Evolutionary conservation across 2,329 filamentous ascomycete genomes (phyloP), one percentile per base, ranked within the genome.

Genomic region (Cercospora canescens): DNA sequence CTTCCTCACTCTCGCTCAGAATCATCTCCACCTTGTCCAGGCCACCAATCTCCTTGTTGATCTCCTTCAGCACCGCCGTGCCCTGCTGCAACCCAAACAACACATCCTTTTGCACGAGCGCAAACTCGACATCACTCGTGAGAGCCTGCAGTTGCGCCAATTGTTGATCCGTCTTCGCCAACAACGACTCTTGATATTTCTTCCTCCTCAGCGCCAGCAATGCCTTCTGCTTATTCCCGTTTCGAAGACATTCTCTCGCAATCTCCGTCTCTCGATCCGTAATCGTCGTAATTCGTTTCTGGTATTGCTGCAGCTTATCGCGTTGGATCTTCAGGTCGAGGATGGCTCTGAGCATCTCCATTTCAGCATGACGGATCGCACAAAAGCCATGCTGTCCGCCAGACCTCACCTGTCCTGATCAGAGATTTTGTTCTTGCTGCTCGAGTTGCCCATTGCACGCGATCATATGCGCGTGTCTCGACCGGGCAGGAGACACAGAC

Each of bases 291-390:
- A 99, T 95, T 75, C 92, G 91, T 75, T 91, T 91, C 80, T 97
- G 94, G 83, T 98, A 98, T 79, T 96, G 93, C 76, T 96, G 94
- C 3, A 99, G 89, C 80, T 93, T 96, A 84, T 99, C 95, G 79
- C 95, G 94, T 83, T 98, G 94, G 81, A 89, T 93, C 83, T 98
- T 98, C 83, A 98, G 91, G 81, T 98, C 94, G 76, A 98, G 90
- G 80, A 98, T 97, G 67, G 94, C 94, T 83, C 94, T 97, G 77
- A 3, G 35, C 30, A 11, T 28, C 24, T 58, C 55, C 32, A 16
- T 34, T 59, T 60, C 45, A 60, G 58, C 39, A 52, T 45, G 57
- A 61, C 35, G 45, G 63, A 57, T 48, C 14, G 52, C 60, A 14
- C 24, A 64, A 50, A 35, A 41, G 63, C 18, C 30, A 34, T 56